Conservation (phyloP, 331 rosid genomes). For the Saraca asoca region DNA sequence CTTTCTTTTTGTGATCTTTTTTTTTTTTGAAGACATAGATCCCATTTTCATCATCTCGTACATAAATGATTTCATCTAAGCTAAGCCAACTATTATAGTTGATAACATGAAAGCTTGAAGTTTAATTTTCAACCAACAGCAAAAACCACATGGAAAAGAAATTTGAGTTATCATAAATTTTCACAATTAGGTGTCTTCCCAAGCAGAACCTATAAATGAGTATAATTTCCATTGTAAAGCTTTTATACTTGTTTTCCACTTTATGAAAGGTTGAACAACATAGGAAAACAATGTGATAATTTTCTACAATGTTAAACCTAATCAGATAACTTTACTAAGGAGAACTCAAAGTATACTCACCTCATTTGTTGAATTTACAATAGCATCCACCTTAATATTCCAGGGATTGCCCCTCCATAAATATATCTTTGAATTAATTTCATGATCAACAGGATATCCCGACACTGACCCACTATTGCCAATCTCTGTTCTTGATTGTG, state of each 20-base stretch:
- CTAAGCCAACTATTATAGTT: neutral
- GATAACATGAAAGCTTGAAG: conserved; percentile 2
- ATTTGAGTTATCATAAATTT: neutral
- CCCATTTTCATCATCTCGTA: conserved; percentile 16
- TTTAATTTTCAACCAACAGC: conserved; percentile 6
- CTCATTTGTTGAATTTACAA: conserved; percentile 95
- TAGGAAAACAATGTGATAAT: neutral
- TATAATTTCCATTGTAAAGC: conserved; percentile 1
- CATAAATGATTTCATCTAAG: neutral
- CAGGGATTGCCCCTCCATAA: conserved; percentile 96
- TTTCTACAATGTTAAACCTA: conserved; percentile 9
- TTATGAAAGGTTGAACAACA: neutral
- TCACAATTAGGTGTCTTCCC: conserved; percentile 23
- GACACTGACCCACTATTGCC: conserved; percentile 54
- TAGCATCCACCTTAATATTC: conserved; percentile 98
- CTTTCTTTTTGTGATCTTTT: too few species aligned
- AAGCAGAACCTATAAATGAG: conserved; percentile 8
- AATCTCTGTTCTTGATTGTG: conserved; percentile 46
- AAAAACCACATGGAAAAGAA: neutral
- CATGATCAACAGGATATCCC: conserved; percentile 85
- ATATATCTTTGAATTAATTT: conserved; percentile 76
- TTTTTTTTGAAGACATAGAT: neutral
- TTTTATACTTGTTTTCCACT: conserved; percentile 5
- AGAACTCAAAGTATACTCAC: conserved; percentile 38
- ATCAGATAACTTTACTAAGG: neutral